phyloP scores from a whole-genome alignment of 331 rosid genomes.

The Dryas integrifolia region DNA sequence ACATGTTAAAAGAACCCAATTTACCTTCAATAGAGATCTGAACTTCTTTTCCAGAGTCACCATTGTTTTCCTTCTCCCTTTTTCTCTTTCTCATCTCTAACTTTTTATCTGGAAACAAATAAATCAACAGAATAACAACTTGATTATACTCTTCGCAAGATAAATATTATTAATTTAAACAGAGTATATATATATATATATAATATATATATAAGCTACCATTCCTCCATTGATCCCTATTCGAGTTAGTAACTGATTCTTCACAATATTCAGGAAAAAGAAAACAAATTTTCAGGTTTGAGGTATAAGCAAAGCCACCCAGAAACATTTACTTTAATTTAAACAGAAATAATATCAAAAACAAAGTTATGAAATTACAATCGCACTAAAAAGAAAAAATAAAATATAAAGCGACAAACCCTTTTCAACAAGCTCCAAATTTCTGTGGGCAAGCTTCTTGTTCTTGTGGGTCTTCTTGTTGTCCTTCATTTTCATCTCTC shows the following conservation, averaged over 20 bases:
- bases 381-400: neutral
- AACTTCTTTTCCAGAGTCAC: neutral
- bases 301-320: neutral
- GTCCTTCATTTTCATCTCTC: conserved; percentile 25
- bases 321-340: neutral
- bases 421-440: neutral
- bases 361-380: neutral
- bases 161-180: too few species aligned
- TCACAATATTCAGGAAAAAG: neutral
- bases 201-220: too few species aligned
- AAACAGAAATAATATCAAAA: neutral
- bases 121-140: neutral
- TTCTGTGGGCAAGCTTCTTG: neutral
- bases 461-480: conserved; percentile 22
- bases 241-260: too few species aligned
- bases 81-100: conserved; percentile 27
- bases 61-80: conserved; percentile 18
- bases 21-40: conserved; percentile 23
- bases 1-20: neutral
- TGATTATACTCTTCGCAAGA: neutral
- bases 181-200: too few species aligned
- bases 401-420: conserved; percentile 13
- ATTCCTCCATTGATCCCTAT: too few species aligned
- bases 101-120: conserved; percentile 7
- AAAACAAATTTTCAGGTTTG: neutral